phyloP scores from a whole-genome alignment of 495 filamentous ascomycete genomes.

The Usnea hakonensis region DNA sequence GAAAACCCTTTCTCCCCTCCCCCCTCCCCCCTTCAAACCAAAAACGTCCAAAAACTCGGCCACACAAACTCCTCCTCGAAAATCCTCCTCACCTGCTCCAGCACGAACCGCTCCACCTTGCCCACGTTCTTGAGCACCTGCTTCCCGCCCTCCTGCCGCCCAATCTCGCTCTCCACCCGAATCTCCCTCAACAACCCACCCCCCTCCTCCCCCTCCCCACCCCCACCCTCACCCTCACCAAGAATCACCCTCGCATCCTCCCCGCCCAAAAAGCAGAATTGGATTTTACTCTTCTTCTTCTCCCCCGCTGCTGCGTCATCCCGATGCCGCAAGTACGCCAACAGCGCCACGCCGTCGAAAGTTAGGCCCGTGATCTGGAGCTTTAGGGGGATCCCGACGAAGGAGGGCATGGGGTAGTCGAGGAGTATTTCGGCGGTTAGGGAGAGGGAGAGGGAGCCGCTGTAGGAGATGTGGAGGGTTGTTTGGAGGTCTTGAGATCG shows the following conservation, averaged over 20 bases:
- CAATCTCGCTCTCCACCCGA: constrained; percentile 94
- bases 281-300: constrained; percentile 30
- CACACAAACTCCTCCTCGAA: constrained; percentile 99
- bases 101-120: constrained; percentile 94
- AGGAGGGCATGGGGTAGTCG: constrained; percentile 95
- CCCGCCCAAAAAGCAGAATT: constrained; percentile 85
- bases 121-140: constrained; percentile 96
- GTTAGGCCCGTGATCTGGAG: constrained; percentile 88
- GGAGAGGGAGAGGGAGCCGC: constrained; percentile 74
- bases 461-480: constrained; percentile 80
- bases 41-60: constrained; percentile 95
- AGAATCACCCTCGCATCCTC: constrained; percentile 71
- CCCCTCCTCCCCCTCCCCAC: constrained; percentile 38
- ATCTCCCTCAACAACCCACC: constrained; percentile 84
- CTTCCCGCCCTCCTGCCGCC: constrained; percentile 79
- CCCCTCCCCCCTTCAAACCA: constrained; percentile 50
- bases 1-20: not conserved
- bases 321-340: constrained; percentile 78
- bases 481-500: constrained; percentile 63
- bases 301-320: too few relatives aligned
- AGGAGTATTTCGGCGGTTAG: constrained; percentile 90
- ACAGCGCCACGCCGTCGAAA: constrained; percentile 86
- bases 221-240: constrained; percentile 21
- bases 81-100: constrained; percentile 91
- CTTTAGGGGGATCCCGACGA: constrained; percentile 84